phyloP scores from a whole-genome alignment of 1,284 basidiomycete genomes.

The Ustilago trichophora region DNA sequence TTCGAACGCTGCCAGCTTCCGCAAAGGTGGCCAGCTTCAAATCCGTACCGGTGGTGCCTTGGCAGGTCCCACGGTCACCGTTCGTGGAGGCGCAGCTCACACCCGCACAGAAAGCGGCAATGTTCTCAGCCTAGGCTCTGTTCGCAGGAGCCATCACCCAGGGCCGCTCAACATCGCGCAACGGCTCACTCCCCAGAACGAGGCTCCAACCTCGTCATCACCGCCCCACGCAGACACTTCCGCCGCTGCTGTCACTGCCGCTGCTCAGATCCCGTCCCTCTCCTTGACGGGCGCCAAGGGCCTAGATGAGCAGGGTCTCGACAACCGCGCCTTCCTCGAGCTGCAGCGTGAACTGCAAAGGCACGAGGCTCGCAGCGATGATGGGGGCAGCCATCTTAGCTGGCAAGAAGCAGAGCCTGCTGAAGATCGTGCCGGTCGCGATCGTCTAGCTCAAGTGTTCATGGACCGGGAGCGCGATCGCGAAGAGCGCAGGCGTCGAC shows the following conservation, averaged over 20 bases:
- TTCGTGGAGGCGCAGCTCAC: conserved; percentile 32
- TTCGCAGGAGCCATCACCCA: conserved; percentile 55
- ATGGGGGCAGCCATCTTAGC: conserved; percentile 20
- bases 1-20: conserved; percentile 38
- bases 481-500: conserved; percentile 18
- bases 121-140: conserved; percentile 33
- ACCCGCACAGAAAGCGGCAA: conserved; percentile 4
- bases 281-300: conserved; percentile 52
- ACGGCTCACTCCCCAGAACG: conserved; percentile 29
- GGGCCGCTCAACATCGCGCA: conserved; percentile 58
- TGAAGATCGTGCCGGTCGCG: conserved; percentile 12
- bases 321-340: conserved; percentile 59
- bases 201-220: conserved; percentile 4
- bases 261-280: conserved; percentile 33
- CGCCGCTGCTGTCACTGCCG: neutral
- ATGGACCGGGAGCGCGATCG: conserved; percentile 39
- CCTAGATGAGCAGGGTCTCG: conserved; percentile 59
- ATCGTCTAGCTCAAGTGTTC: conserved; percentile 30
- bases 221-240: neutral
- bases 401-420: conserved; percentile 19
- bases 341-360: conserved; percentile 56
- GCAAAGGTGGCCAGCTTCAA: conserved; percentile 32
- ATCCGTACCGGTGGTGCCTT: conserved; percentile 26
- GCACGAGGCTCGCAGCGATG: conserved; percentile 48
- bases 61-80: conserved; percentile 49